A percentile compares a stretch with the other conserved stretches of the same genome.
phyloP scores from a whole-genome alignment of 345 rosid genomes.

The Populus euphratica region DNA sequence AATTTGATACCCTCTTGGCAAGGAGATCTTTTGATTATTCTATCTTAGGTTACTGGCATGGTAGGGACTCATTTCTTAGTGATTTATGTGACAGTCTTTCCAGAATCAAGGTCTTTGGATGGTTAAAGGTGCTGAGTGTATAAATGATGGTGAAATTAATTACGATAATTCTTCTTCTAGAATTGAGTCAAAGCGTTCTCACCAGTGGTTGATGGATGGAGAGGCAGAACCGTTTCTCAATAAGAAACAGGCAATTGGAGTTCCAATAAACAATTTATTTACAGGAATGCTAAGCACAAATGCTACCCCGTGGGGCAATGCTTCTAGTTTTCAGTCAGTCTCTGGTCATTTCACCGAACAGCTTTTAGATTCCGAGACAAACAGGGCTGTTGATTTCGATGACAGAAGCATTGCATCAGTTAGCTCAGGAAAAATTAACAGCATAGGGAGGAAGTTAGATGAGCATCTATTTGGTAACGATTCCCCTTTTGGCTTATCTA shows the following conservation, averaged over 20 bases:
- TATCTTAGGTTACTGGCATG: not conserved
- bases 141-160: constrained; percentile 34
- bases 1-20: not conserved
- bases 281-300: constrained; percentile 35
- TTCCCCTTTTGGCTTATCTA: constrained; percentile 44
- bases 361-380: constrained; percentile 34
- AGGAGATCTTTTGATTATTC: not conserved
- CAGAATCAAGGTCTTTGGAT: constrained; percentile 54
- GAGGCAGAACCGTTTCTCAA: constrained; percentile 41
- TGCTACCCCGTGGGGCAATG: constrained; percentile 39
- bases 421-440: constrained; percentile 24
- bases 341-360: constrained; percentile 39
- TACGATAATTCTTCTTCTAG: constrained; percentile 35
- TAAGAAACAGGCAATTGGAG: constrained; percentile 45
- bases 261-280: constrained; percentile 36
- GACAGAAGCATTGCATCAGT: constrained; percentile 32
- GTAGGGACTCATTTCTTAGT: not conserved
- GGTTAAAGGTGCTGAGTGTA: constrained; percentile 33
- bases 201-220: constrained; percentile 48
- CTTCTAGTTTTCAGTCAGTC: constrained; percentile 36
- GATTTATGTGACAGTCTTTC: constrained; percentile 15
- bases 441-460: constrained; percentile 29
- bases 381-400: constrained; percentile 29
- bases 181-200: constrained; percentile 39
- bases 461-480: constrained; percentile 31